A percentile compares a stretch with the other conserved stretches of the same genome.
Conservation (phyloP, 2,329 filamentous ascomycete species). For the Fusarium bulbicola region DNA sequence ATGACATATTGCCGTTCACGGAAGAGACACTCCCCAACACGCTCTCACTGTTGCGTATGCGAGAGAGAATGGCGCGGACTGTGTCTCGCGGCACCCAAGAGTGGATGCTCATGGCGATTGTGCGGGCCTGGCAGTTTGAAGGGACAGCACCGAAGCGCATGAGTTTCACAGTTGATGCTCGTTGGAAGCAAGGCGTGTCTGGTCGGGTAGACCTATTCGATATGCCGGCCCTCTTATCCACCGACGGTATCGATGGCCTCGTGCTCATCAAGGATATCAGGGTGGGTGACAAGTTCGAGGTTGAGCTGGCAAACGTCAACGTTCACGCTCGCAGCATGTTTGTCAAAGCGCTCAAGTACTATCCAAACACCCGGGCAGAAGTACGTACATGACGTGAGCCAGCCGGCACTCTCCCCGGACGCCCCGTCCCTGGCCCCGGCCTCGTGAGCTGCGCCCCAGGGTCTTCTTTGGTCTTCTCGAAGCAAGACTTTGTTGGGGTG, state of each 20-base stretch:
- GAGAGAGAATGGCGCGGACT: slow-evolving; percentile 60
- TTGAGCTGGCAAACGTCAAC: slow-evolving; percentile 64
- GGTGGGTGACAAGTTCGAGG: slow-evolving; percentile 64
- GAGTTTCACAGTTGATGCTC: slow-evolving; percentile 55
- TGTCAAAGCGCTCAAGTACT: slow-evolving; percentile 55
- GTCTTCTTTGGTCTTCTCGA: slow-evolving; percentile 3
- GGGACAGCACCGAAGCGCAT: slow-evolving; percentile 58
- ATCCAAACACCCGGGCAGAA: neutral
- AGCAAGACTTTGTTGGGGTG: slow-evolving; percentile 23
- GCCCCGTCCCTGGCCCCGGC: slow-evolving; percentile 19
- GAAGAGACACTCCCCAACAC: slow-evolving; percentile 52
- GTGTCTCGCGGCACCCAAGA: slow-evolving; percentile 57
- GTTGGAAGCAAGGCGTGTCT: slow-evolving; percentile 47
- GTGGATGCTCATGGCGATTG: slow-evolving; percentile 68
- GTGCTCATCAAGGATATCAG: slow-evolving; percentile 54
- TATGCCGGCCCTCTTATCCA: slow-evolving; percentile 53
- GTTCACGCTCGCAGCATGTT: slow-evolving; percentile 55
- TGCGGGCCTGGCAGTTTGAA: slow-evolving; percentile 68
- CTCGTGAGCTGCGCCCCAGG: slow-evolving; percentile 29
- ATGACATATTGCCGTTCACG: slow-evolving; percentile 58
- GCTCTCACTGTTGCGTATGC: slow-evolving; percentile 61
- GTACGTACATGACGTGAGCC: slow-evolving; percentile 2
- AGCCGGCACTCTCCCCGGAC: slow-evolving; percentile 27
- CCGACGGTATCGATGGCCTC: slow-evolving; percentile 50
- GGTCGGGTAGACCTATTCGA: slow-evolving; percentile 63